Evolutionary conservation across 352 stramenopile species (phyloP), one percentile per base, ranked within the genome.

Genomic region (Phytophthora idaei): DNA sequence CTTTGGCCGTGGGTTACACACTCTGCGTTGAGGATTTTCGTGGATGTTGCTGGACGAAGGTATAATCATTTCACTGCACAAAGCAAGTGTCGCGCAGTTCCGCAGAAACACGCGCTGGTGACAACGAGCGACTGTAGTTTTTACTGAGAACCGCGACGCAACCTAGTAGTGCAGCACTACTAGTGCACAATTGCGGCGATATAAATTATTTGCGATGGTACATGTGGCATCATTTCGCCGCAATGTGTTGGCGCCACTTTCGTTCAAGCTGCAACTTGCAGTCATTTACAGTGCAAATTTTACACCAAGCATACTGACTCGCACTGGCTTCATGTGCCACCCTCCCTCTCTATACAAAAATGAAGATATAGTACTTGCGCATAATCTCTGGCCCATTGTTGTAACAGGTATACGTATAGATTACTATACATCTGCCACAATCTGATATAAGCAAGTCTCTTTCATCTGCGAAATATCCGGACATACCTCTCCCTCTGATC

Each of bases 21-120:
- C 21, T 4, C 5, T 31, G 47, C 47, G 14, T 32, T 37, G 10
- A 39, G 27, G 15, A 31, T 42, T 51, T 53, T 63, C 12, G 37
- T 63, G 56, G 56, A 49, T 56, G 39, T 55, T 67, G 42, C 41
- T 67, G 60, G 39, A 31, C 42, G 17, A 49, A 50, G 21, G 42
- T 48, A 48, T 15, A 48, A 27, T 48, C 42, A 48, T 48, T 34
- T 52, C 25, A 52, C 47, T 17, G 36, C 36, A 21, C 21, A 42
- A 42, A 12, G 34, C 27, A 34, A 55, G 21, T 55, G 45, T 47
- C 41, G 55, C 28, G 49, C 17, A 41, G 36, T 59, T 64, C 61
- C 39, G 28, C 61, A 59, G 61, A 64, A 69, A 69, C 54, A 54
- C 61, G 54, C 53, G 53, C 36, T 58, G 59, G 31, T 64, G 57